phyloP scores from a whole-genome alignment of 345 rosid species.

The Sisymbrium irio region DNA sequence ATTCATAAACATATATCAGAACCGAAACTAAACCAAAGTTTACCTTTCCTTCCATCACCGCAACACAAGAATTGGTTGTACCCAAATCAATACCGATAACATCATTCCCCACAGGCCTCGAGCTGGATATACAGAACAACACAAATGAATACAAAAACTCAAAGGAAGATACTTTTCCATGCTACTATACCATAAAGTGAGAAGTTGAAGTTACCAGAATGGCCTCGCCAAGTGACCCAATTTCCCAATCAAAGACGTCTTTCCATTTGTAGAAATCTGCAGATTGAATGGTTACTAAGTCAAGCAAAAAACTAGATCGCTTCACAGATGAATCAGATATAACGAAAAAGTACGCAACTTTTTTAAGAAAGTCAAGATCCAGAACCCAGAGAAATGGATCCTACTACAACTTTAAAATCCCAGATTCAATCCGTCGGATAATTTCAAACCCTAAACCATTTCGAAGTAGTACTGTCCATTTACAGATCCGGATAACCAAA shows the following conservation, averaged over 20 bases:
- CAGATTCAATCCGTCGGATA: not conserved
- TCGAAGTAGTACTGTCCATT: not conserved
- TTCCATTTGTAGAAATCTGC: constrained; percentile 51
- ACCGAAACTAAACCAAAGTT: not conserved
- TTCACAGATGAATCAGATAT: not conserved
- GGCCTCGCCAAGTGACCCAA: constrained; percentile 45
- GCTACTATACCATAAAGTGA: not conserved
- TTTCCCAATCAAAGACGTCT: constrained; percentile 44
- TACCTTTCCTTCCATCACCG: constrained; percentile 66
- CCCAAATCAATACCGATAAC: constrained; percentile 62
- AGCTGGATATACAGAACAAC: constrained; percentile 27
- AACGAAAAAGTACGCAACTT: not conserved
- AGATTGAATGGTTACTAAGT: not conserved
- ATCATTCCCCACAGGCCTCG: constrained; percentile 55
- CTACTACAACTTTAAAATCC: not conserved
- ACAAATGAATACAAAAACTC: too few species aligned
- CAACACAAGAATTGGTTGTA: constrained; percentile 57
- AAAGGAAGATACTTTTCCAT: not conserved
- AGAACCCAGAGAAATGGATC: not conserved
- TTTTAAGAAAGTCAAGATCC: constrained; percentile 7
- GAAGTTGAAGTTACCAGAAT: constrained; percentile 45
- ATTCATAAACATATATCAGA: not conserved
- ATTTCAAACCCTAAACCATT: not conserved
- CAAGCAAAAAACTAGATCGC: not conserved
- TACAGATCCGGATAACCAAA: not conserved